phyloP scores from a whole-genome alignment of 75 land plant species.

The Pinus tabuliformis region DNA sequence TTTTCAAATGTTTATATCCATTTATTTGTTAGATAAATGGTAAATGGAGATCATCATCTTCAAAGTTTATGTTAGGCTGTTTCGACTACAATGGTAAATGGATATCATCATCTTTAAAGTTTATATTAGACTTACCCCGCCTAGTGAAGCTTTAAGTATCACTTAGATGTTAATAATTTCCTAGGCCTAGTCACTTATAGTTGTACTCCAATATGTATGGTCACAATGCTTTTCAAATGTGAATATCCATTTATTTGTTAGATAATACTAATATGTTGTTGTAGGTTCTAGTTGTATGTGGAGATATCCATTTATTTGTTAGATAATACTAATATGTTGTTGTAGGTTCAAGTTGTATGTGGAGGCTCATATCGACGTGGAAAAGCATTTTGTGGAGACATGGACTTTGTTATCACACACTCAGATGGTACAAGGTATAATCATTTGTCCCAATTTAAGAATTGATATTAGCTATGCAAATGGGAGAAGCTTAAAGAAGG shows the following conservation, averaged over 20 bases:
- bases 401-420: conserved; percentile 94
- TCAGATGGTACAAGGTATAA: conserved; percentile 89
- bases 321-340: not conserved
- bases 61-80: no score
- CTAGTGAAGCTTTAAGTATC: not conserved
- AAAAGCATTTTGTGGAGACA: conserved; percentile 80
- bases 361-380: conserved; percentile 99
- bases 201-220: not conserved
- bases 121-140: not conserved
- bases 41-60: no score
- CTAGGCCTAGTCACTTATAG: not conserved
- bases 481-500: no score
- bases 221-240: not conserved
- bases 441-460: not conserved
- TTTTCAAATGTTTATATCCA: not conserved
- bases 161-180: not conserved
- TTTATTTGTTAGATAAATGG: not conserved
- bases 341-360: conserved; percentile 66
- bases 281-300: conserved; percentile 40
- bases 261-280: not conserved
- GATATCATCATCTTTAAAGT: not conserved
- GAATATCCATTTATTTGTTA: not conserved
- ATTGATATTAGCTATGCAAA: no score
- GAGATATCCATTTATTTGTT: not conserved
- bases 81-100: no score